Evolutionary conservation across 305 asterid species (phyloP), one percentile per base, ranked within the genome.

Genomic region (Fraxinus sp.): DNA sequence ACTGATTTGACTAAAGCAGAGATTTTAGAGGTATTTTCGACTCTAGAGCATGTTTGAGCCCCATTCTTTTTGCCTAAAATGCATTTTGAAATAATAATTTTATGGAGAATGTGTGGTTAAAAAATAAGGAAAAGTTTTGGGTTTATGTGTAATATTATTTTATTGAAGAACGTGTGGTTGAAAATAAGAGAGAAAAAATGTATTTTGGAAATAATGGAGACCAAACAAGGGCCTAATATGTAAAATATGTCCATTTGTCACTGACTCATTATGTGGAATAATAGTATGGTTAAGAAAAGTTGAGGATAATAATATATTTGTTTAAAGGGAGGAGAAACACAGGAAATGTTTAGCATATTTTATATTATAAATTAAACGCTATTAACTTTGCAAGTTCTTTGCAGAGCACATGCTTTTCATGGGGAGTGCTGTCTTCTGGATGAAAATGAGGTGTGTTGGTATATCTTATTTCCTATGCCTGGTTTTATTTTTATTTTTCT

Each of bases 321-420:
- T 6, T 62, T 22, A n/a, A 59, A 7, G 71, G 30, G 32, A 22
- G 14, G 71, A 70, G 33, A 4, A 37, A 33, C 37, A 20, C 39
- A 39, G 5, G 24, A 62, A 22, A 22, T 6, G 32, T 22, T 62
- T 22, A 22, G 83, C 81, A 78, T 75, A 75, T 55, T 80, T 3
- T 75, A 30, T 78, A 57, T 41, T 64, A 80, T 33, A 39, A 80
- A 18, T 66, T 33, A 36, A 83, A 78, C 71, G 26, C 68, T 82
- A 82, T 75, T 86, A 77, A 89, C 79, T 73, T 72, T 28, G 5
- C 26, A 49, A 49, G 43, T 88, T 59, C 82, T 83, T 86, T 91
- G 93, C 97, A 96, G 98, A 96, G 87, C 98, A 96, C 91, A 93
- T 94, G 99, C 97, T 94, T 89, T 94, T 96, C 91, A 94, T 93